These are phyloP conservation scores for Lagenidium giganteum DNA, from an alignment of 352 stramenopile species.

Conservation along the genomic window DNA sequence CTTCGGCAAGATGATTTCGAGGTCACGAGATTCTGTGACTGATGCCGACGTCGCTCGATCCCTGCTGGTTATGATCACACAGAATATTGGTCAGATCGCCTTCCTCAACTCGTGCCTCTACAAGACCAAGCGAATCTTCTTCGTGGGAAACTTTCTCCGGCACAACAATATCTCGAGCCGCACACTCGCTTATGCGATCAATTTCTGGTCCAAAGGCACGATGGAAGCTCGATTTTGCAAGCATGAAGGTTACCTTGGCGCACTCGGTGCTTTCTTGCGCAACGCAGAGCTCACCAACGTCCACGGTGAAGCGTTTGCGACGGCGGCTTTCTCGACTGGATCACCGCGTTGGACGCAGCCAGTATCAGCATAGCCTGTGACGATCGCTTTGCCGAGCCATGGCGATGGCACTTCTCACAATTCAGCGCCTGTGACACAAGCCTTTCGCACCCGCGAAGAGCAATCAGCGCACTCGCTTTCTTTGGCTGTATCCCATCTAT, in stretches of 20 bases:
- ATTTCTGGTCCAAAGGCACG: conserved; percentile 96
- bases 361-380: too few species aligned
- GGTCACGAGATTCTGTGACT: conserved; percentile 48
- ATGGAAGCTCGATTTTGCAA: conserved; percentile 90
- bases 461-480: too few species aligned
- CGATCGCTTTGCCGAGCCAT: too few species aligned
- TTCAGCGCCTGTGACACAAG: too few species aligned
- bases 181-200: conserved; percentile 91
- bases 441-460: too few species aligned
- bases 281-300: conserved; percentile 56
- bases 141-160: conserved; percentile 95
- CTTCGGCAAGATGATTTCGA: conserved; percentile 89
- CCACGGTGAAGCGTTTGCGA: conserved; percentile 49
- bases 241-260: conserved; percentile 97
- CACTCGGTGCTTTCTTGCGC: conserved; percentile 93
- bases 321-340: conserved; percentile 18
- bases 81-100: conserved; percentile 95
- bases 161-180: conserved; percentile 93
- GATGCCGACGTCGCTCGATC: conserved; percentile 94
- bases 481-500: too few species aligned
- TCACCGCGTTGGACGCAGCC: too few species aligned
- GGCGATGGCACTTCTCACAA: too few species aligned
- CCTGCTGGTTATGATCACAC: conserved; percentile 97
- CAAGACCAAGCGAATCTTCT: conserved; percentile 94
- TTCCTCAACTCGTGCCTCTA: conserved; percentile 96